A percentile compares a stretch with the other conserved stretches of the same genome.
Conservation (phyloP, 1,139 yeast species). For the Meyerozyma elateridarum region DNA sequence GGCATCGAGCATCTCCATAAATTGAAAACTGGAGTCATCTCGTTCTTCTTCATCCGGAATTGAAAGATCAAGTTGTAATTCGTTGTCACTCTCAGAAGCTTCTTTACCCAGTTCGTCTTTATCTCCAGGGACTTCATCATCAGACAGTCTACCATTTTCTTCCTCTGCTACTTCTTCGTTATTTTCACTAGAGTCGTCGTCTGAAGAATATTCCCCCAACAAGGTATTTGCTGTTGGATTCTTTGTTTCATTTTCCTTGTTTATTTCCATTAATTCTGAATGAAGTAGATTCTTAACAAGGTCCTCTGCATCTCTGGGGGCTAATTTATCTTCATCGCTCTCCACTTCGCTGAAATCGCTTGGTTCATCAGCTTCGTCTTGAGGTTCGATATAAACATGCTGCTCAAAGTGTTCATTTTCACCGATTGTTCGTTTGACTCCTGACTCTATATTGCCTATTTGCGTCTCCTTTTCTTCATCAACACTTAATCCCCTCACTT, state of each 20-base stretch:
- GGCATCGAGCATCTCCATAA: constrained; percentile 21
- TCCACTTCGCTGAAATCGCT: no score
- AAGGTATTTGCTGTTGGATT: no score
- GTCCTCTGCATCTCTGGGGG: background rate
- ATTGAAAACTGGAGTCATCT: constrained; percentile 10
- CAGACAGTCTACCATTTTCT: constrained; percentile 9
- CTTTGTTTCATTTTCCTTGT: no score
- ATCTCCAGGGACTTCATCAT: constrained; percentile 8
- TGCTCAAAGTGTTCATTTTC: background rate
- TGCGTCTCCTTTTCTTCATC: constrained; percentile 7
- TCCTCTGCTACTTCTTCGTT: constrained; percentile 9
- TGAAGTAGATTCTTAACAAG: no score
- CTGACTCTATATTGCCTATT: constrained; percentile 5
- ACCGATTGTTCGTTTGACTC: constrained; percentile 6
- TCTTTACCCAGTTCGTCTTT: constrained; percentile 8
- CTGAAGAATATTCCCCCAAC: no score
- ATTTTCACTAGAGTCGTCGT: constrained; percentile 8
- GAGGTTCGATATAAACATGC: no score
- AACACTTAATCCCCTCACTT: constrained; percentile 24
- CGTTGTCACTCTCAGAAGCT: constrained; percentile 4
- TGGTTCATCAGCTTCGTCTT: constrained; percentile 1
- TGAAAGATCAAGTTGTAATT: constrained; percentile 18
- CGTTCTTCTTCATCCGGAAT: constrained; percentile 15
- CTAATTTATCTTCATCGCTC: background rate
- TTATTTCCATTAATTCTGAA: no score